phyloP scores from a whole-genome alignment of 768 basidiomycete species.

The Amanita rubescens region DNA sequence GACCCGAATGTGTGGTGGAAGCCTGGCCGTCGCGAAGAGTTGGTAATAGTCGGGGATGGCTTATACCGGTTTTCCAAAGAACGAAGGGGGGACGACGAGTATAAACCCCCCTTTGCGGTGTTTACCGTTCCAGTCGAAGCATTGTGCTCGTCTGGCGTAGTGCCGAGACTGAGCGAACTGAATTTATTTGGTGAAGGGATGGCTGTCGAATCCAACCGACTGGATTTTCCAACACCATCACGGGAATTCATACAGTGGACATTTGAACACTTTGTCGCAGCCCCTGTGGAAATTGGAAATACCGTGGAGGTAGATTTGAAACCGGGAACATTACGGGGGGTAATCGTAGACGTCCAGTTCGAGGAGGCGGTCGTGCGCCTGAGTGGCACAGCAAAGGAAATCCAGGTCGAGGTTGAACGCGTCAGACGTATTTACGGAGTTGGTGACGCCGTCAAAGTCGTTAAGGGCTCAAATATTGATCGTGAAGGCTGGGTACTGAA shows the following conservation, averaged over 20 bases:
- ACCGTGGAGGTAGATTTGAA: neutral
- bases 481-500: neutral
- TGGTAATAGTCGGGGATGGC: neutral
- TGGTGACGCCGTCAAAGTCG: neutral
- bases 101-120: neutral
- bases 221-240: neutral
- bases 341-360: neutral
- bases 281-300: neutral
- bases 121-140: neutral
- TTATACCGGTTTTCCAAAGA: neutral
- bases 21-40: neutral
- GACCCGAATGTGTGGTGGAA: neutral
- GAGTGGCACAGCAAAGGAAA: neutral
- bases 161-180: neutral
- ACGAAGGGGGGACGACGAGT: neutral
- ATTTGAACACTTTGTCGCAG: neutral
- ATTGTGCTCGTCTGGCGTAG: neutral
- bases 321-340: neutral
- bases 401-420: neutral
- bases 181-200: neutral
- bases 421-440: neutral
- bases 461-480: neutral
- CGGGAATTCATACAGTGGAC: neutral
- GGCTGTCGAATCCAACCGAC: neutral
- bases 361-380: neutral